These are phyloP conservation scores for Sugiyamaella americana DNA, from an alignment of 805 yeast species.

Conservation along the genomic window DNA sequence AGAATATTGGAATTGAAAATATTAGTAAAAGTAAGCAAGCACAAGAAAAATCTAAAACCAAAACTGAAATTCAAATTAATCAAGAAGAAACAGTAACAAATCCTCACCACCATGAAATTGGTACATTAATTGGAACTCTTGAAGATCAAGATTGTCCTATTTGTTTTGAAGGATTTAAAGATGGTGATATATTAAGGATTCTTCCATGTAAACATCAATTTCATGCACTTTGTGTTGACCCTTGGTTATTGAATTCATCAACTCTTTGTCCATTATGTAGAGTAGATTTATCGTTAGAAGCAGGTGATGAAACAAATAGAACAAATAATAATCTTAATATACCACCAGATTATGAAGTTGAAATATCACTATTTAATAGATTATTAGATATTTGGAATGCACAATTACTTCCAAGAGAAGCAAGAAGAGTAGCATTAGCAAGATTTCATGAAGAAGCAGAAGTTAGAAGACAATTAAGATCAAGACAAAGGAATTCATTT, in stretches of 20 bases:
- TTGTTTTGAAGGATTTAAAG: slow-evolving; percentile 62
- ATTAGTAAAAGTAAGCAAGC: neutral
- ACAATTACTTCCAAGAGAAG: slow-evolving; percentile 27
- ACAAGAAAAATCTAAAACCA: neutral
- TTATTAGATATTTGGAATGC: slow-evolving; percentile 29
- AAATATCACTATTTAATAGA: slow-evolving; percentile 23
- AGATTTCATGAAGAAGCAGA: slow-evolving; percentile 26
- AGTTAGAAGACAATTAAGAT: slow-evolving; percentile 19
- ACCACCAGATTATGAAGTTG: slow-evolving; percentile 19
- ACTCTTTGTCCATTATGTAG: slow-evolving; percentile 85
- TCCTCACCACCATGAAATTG: neutral
- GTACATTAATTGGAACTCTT: neutral
- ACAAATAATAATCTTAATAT: slow-evolving; percentile 14
- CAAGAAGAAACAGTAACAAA: neutral
- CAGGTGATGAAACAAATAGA: slow-evolving; percentile 18
- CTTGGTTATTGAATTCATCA: slow-evolving; percentile 69
- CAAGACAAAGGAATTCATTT: slow-evolving; percentile 8
- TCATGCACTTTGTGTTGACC: slow-evolving; percentile 75
- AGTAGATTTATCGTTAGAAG: slow-evolving; percentile 42
- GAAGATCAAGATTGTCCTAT: slow-evolving; percentile 53
- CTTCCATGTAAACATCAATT: slow-evolving; percentile 78
- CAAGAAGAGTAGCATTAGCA: slow-evolving; percentile 24
- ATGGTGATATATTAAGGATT: slow-evolving; percentile 57
- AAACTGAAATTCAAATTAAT: neutral
- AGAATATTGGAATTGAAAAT: neutral